Base-by-base conservation (phyloP, 306 rosid species). In the Betula pendula region DNA sequence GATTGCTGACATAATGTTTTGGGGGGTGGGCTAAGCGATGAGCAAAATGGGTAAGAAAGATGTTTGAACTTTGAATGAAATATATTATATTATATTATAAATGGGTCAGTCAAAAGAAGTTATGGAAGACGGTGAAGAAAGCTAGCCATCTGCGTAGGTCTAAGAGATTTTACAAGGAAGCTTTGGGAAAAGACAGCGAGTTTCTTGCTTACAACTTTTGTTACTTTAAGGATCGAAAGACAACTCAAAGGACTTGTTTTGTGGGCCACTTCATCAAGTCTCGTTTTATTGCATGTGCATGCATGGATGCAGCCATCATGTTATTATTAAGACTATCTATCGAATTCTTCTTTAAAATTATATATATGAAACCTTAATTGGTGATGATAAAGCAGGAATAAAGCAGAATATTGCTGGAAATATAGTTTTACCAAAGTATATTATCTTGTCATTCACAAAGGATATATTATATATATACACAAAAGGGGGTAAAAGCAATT, bases 181-280 rank as follows among this genome's bases (percentile, higher is more conserved):
- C 90, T 89, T 91, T 93, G 82, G 84, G 76, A 86, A 90, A 90
- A 89, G 92, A 84, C 75, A 78, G 74, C 22, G 82, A 43, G 84
- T 77, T 77, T 86, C 92, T 85, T 80, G 83, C 87, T 84, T 66
- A 82, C 68, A 80, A 88, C 93, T 84, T 87, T 91, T 86, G 58
- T 85, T 82, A 82, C 98, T 91, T 91, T 93, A 89, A 81, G 94
- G 94, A 94, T 91, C 89, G 80, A 91, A 87, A 88, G 81, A 79
- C 51, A 84, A 55, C 89, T 81, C 83, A 74, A 82, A 87, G 68
- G 83, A 68, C 79, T 79, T 80, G 72, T 76, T 67, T 75, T 84
- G 84, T 87, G 93, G 92, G 86, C 83, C 89, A 79, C 60, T 35
- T 69, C 42, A 0, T 35, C 40, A 6, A 38, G 42, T 38, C 71